phyloP scores from a whole-genome alignment of 306 rosid genomes.

The Gynostemma pentaphyllum region DNA sequence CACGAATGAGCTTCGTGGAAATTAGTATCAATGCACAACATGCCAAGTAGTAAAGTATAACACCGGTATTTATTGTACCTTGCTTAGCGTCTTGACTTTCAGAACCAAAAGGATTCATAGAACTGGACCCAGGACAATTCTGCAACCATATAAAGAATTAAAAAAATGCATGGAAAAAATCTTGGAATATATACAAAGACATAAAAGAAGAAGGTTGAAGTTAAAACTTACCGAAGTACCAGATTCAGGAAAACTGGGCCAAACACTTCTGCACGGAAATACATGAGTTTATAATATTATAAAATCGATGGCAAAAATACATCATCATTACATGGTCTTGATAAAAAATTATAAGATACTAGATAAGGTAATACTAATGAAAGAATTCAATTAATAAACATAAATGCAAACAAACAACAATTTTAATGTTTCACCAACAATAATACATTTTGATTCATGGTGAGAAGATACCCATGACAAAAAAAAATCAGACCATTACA shows the following conservation, averaged over 20 bases:
- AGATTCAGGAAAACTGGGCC: constrained; percentile 52
- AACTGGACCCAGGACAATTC: constrained; percentile 37
- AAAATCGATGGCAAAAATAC: background rate
- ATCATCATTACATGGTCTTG: background rate
- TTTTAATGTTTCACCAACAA: background rate
- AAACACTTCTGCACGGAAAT: constrained; percentile 40
- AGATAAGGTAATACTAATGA: background rate
- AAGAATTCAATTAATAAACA: background rate
- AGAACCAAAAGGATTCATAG: constrained; percentile 29
- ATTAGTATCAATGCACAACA: background rate
- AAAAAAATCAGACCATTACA: background rate
- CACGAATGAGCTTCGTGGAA: background rate
- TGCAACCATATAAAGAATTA: constrained; percentile 13
- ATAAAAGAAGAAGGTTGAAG: constrained; percentile 9
- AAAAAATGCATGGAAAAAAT: background rate
- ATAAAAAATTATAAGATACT: background rate
- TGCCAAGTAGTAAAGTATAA: background rate
- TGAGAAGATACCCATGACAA: background rate
- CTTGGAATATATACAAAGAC: constrained; percentile 2
- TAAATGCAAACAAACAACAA: background rate
- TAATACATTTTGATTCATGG: background rate
- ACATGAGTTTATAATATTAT: background rate
- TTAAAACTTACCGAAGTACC: constrained; percentile 38
- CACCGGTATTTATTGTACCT: constrained; percentile 16
- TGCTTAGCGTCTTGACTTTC: constrained; percentile 26